Conservation (phyloP, 139 green algal species). For the Raphidocelis subcapitata region DNA sequence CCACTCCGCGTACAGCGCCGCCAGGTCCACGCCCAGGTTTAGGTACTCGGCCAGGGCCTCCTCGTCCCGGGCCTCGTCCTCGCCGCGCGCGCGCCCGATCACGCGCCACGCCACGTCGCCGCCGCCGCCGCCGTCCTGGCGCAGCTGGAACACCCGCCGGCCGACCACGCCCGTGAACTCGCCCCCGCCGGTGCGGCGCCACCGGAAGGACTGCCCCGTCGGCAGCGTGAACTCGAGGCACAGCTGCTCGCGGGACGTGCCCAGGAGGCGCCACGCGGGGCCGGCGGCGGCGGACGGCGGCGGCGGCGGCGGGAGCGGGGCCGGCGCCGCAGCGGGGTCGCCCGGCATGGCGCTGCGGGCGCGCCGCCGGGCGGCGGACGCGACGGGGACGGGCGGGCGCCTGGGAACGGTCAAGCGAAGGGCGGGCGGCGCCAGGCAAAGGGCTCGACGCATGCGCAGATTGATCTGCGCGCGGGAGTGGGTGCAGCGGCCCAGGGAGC, state of each 20-base stretch:
- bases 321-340: no score
- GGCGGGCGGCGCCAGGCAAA: no score
- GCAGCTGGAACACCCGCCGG: conserved; percentile 59
- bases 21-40: conserved; percentile 61
- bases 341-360: no score
- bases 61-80: conserved; percentile 25
- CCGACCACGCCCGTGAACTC: conserved; percentile 81
- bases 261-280: conserved; percentile 46
- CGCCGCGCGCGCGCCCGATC: conserved; percentile 43
- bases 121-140: conserved; percentile 45
- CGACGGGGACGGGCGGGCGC: no score
- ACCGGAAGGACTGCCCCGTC: conserved; percentile 86
- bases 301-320: no score
- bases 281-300: neutral
- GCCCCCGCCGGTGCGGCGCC: neutral
- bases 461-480: no score
- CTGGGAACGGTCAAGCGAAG: no score
- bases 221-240: conserved; percentile 74
- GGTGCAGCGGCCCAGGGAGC: no score
- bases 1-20: conserved; percentile 51
- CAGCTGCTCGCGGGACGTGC: conserved; percentile 51
- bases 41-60: conserved; percentile 79
- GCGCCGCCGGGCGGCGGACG: no score
- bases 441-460: no score
- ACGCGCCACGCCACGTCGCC: conserved; percentile 73